phyloP scores from a whole-genome alignment of 2,329 filamentous ascomycete species.

The Fusarium secorum region DNA sequence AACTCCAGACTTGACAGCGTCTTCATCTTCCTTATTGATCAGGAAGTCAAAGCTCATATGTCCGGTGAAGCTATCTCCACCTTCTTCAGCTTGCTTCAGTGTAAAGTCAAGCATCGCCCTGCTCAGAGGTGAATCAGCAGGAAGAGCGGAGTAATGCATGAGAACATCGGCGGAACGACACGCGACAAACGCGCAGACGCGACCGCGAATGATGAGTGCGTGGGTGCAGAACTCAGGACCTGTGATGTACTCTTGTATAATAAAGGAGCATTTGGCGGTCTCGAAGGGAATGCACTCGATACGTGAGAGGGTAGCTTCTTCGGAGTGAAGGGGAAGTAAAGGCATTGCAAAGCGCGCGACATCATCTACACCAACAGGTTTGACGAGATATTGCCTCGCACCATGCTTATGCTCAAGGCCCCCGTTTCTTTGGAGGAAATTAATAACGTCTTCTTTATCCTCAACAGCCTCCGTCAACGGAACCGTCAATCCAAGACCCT shows the following conservation, averaged over 20 bases:
- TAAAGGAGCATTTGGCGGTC: conserved; percentile 50
- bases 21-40: conserved; percentile 46
- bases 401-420: conserved; percentile 37
- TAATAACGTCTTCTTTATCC: conserved; percentile 60
- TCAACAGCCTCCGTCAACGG: conserved; percentile 63
- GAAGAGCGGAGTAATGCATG: conserved; percentile 72
- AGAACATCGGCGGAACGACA: conserved; percentile 69
- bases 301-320: conserved; percentile 62
- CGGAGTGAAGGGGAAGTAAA: conserved; percentile 64
- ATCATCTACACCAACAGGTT: conserved; percentile 70
- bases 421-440: conserved; percentile 54
- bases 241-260: conserved; percentile 70
- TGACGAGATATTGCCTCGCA: conserved; percentile 67
- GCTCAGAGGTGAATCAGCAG: conserved; percentile 60
- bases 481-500: conserved; percentile 60
- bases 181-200: conserved; percentile 71
- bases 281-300: conserved; percentile 56
- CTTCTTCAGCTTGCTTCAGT: conserved; percentile 59
- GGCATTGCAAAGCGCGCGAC: conserved; percentile 68
- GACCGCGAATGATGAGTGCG: conserved; percentile 69
- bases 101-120: conserved; percentile 72
- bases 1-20: background rate
- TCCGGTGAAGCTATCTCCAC: conserved; percentile 65
- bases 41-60: conserved; percentile 79
- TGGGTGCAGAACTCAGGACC: conserved; percentile 76